Percentiles rank a stretch among this genome's conserved stretches.
Conservation (phyloP, 225 moss, liverwort and hornwort genomes). For the Pseudoscleropodium purum region DNA sequence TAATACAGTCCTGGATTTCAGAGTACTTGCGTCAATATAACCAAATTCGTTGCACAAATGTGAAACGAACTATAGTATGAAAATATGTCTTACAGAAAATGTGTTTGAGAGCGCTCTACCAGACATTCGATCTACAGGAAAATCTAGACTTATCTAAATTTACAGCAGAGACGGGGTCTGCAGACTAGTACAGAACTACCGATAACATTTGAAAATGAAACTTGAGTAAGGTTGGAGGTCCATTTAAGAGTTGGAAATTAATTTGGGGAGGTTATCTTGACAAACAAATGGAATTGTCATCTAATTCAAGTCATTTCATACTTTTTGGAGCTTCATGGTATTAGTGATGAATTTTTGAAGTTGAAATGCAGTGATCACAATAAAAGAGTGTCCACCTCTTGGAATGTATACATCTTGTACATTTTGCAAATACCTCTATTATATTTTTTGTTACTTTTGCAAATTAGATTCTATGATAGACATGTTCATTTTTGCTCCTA, state of each 20-base stretch:
- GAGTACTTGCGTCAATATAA: neutral
- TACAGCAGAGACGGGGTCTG: neutral
- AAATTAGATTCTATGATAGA: too few species aligned
- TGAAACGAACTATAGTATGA: neutral
- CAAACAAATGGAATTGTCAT: neutral
- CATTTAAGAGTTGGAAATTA: neutral
- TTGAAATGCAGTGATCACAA: neutral
- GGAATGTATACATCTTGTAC: too few species aligned
- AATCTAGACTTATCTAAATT: neutral
- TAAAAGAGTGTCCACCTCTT: too few species aligned
- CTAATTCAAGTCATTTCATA: neutral
- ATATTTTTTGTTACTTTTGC: too few species aligned
- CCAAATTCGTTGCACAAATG: neutral
- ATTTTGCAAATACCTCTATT: too few species aligned
- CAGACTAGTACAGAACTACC: neutral
- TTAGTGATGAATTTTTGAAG: neutral
- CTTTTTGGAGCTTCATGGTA: neutral
- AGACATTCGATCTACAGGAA: neutral
- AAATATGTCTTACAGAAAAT: neutral
- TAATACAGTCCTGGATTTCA: neutral
- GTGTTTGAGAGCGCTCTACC: neutral
- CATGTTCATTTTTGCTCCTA: too few species aligned
- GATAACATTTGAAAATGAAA: neutral
- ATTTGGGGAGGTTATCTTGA: neutral
- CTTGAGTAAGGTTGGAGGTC: neutral